Evolutionary conservation across 2,329 filamentous ascomycete genomes (phyloP), one percentile per base, ranked within the genome.

Genomic region (Passalora sequoiae): DNA sequence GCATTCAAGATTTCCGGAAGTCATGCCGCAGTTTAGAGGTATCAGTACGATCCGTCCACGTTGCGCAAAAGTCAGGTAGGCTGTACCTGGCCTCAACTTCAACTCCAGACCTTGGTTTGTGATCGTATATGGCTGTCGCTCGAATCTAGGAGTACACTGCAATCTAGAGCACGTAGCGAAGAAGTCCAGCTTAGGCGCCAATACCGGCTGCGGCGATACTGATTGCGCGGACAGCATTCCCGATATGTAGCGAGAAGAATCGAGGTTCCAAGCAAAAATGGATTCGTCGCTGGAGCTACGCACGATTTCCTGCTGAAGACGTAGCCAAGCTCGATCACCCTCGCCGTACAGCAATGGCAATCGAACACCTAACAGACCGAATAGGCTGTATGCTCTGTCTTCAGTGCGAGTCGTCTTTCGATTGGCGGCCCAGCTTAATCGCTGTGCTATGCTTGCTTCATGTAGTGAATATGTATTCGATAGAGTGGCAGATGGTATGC

Each of bases 321-420:
- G 21, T n/a, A 35, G 3, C 33, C 25, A 46, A 6, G 38, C 37
- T 17, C 38, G 24, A 7, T 13, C 33, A 15, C 29, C 28, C 28
- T 42, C 21, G n/a, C 30, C 43, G 19, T 42, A 46, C 4, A 40
- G 28, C 3, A 46, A 16, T 12, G 27, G 16, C 64, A 73, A 69
- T 20, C 67, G 61, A 20, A 73, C 57, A 1, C 57, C 58, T 19
- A 73, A 72, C 0, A 73, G 57, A 0, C 70, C 70, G 3, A 73
- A 43, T 0, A 73, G 54, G 4, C 60, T 70, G 32, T 73, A 74
- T 0, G 68, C 67, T 15, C 60, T 58, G 27, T 73, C 71, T 35
- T 73, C 69, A 0, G 39, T 4, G 3, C 61, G 17, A 17, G 48
- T 43, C 1, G 43, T 42, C 6, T 7, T 29, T 13, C 48, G 40